A percentile compares a stretch with the other conserved stretches of the same genome.
Conservation (phyloP, 1,284 basidiomycete species). For the Trametes polyzona region DNA sequence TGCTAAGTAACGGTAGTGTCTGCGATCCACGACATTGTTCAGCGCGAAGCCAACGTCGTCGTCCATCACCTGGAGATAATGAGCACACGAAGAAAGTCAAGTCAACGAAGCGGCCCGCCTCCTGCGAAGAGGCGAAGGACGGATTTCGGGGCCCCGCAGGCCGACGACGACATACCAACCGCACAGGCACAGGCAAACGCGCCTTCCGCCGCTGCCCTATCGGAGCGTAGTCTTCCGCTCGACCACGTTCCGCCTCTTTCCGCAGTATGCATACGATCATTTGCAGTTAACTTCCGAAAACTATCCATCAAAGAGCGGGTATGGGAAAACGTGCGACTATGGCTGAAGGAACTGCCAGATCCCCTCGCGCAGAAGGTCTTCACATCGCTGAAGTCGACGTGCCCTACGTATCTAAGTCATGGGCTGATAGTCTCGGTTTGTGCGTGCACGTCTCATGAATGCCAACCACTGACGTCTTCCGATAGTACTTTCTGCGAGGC, state of each 20-base stretch:
- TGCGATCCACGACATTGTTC: too few species aligned
- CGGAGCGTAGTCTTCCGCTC: constrained; percentile 44
- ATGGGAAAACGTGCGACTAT: constrained; percentile 44
- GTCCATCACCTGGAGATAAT: neutral
- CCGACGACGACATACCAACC: constrained; percentile 44
- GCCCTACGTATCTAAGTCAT: constrained; percentile 55
- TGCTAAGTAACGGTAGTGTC: too few species aligned
- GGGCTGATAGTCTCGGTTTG: constrained; percentile 62
- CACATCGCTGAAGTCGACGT: constrained; percentile 48
- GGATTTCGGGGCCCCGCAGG: constrained; percentile 35
- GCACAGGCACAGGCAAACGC: constrained; percentile 39
- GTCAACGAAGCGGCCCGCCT: neutral
- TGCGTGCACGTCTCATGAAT: neutral
- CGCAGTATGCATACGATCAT: constrained; percentile 53
- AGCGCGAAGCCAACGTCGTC: too few species aligned
- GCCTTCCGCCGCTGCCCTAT: constrained; percentile 56
- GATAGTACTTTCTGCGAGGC: constrained; percentile 65
- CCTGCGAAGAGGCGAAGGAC: constrained; percentile 39
- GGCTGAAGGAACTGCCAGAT: constrained; percentile 57
- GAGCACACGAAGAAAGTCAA: constrained; percentile 3
- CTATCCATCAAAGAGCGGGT: constrained; percentile 43
- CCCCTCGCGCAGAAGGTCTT: constrained; percentile 54
- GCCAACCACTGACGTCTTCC: neutral
- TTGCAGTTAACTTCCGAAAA: constrained; percentile 48
- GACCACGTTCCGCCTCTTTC: constrained; percentile 47